Conservation (phyloP, 169 alveolate species). For the Eimeria necatrix region DNA sequence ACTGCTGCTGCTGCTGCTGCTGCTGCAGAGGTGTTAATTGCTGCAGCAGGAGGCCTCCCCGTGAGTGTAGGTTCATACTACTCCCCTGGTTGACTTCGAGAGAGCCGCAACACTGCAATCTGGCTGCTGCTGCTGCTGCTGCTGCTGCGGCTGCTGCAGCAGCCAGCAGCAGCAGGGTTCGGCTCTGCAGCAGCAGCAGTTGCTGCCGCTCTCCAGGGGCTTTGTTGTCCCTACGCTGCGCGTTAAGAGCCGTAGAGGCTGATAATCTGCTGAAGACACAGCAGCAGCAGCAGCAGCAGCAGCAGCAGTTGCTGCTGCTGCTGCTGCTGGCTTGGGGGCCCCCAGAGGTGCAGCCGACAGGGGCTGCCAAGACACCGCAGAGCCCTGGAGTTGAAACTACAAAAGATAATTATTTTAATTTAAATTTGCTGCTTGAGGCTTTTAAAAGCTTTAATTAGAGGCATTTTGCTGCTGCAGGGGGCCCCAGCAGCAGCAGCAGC, state of each 20-base stretch:
- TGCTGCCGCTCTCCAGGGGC: neutral
- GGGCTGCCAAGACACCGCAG: conserved; percentile 1
- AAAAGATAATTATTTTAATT: neutral
- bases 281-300: conserved; percentile 13
- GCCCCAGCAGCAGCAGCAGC: neutral
- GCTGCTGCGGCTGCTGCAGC: no score
- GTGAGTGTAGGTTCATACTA: neutral
- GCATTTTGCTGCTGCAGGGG: neutral
- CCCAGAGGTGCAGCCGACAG: conserved; percentile 29
- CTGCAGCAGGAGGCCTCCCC: neutral
- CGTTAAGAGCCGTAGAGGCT: neutral
- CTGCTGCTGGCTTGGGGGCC: neutral
- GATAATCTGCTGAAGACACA: neutral
- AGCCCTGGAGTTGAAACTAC: neutral
- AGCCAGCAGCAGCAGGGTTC: neutral
- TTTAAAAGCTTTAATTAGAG: neutral
- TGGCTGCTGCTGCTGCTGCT: neutral
- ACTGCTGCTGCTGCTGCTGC: conserved; percentile 17
- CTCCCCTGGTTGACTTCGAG: neutral
- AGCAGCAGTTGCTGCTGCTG: neutral
- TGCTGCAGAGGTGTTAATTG: neutral
- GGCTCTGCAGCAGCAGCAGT: neutral
- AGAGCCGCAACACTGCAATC: neutral
- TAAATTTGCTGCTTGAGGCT: neutral
- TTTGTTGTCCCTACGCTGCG: neutral